phyloP scores from a whole-genome alignment of 306 rosid genomes.

The Pyrus bretschneideri region DNA sequence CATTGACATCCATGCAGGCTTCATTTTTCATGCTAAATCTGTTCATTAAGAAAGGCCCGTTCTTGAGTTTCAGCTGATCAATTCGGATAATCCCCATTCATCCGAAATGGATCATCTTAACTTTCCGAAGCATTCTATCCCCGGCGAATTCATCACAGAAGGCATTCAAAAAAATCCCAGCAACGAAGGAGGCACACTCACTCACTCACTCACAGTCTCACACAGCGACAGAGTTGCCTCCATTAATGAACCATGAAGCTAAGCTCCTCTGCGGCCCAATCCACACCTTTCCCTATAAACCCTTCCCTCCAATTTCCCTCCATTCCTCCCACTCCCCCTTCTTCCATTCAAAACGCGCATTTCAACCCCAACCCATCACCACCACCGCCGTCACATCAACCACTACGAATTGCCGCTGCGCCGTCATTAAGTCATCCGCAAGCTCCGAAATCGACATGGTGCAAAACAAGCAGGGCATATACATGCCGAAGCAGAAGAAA shows the following conservation, averaged over 20 bases:
- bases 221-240: neutral
- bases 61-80: neutral
- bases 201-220: neutral
- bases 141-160: neutral
- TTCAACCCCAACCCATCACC: neutral
- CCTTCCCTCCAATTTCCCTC: conserved; percentile 9
- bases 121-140: neutral
- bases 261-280: conserved; percentile 18
- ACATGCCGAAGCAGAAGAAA: conserved; percentile 47
- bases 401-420: neutral
- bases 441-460: conserved; percentile 71
- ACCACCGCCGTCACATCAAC: neutral
- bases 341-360: conserved; percentile 17
- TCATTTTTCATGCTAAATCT: neutral
- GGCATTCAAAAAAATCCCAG: neutral
- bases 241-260: conserved; percentile 21
- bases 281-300: neutral
- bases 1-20: neutral
- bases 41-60: neutral
- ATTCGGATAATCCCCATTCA: neutral
- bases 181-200: neutral
- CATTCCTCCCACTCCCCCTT: conserved; percentile 15
- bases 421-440: conserved; percentile 14
- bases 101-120: neutral
- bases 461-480: conserved; percentile 51